Conservation (phyloP, 176 grass and related monocot genomes). For the Rhynchospora tenuis region DNA sequence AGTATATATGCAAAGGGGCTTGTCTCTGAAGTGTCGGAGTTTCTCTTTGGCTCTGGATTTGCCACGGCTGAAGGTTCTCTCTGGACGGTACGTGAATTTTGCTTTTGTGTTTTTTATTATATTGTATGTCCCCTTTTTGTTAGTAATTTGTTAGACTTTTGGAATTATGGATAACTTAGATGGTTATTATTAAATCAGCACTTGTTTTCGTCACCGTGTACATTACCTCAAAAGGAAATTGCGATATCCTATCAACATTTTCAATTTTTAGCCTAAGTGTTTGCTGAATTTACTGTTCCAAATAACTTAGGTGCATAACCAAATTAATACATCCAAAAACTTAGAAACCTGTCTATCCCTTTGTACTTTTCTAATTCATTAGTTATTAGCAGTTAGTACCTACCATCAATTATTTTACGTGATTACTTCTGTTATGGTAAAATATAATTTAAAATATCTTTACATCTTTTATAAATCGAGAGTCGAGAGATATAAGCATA, state of each 20-base stretch:
- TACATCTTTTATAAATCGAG: too few species aligned
- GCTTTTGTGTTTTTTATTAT: not conserved
- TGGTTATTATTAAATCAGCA: not conserved
- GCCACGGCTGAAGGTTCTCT: conserved; percentile 73
- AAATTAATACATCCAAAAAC: not conserved
- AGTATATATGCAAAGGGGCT: conserved; percentile 81
- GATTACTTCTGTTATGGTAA: not conserved
- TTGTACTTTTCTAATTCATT: not conserved
- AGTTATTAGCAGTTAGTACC: not conserved
- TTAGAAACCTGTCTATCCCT: not conserved
- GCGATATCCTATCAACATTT: not conserved
- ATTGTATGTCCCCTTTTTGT: not conserved
- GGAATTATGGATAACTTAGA: not conserved
- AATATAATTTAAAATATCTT: too few species aligned
- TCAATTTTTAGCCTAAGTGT: not conserved
- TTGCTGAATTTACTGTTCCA: not conserved
- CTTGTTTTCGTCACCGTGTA: not conserved
- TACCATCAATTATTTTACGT: not conserved
- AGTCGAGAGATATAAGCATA: too few species aligned
- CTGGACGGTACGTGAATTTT: conserved; percentile 48
- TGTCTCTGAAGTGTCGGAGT: conserved; percentile 86
- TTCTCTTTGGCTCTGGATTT: conserved; percentile 91
- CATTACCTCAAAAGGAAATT: not conserved
- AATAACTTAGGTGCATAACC: not conserved
- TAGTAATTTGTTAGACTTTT: not conserved